A percentile compares a stretch with the other conserved stretches of the same genome.
These are phyloP conservation scores for Diplotaxis tenuifolia DNA, from an alignment of 345 rosid genomes.

Conservation along the genomic window DNA sequence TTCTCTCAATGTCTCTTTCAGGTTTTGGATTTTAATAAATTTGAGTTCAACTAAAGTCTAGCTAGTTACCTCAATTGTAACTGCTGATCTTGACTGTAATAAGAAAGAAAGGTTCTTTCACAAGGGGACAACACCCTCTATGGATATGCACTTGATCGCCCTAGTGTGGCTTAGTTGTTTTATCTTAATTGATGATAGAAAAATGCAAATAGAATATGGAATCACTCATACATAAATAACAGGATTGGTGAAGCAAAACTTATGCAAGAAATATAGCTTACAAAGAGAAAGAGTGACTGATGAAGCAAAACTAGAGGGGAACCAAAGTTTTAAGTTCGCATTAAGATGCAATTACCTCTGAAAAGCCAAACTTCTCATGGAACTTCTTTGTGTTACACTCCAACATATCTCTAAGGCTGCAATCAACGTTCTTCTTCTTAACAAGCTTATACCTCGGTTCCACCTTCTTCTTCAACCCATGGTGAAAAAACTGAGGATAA, in stretches of 20 bases:
- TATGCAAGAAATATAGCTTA: neutral
- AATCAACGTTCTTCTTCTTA: slow-evolving; percentile 49
- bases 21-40: neutral
- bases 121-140: neutral
- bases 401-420: slow-evolving; percentile 74
- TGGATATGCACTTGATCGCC: neutral
- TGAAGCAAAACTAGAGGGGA: neutral
- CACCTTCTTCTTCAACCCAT: slow-evolving; percentile 65
- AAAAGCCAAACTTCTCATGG: slow-evolving; percentile 47
- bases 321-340: neutral
- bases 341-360: slow-evolving; percentile 22
- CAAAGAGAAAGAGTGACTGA: neutral
- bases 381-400: slow-evolving; percentile 66
- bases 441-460: slow-evolving; percentile 60
- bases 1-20: neutral
- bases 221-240: neutral
- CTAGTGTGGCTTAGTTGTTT: neutral
- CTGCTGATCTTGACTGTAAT: neutral
- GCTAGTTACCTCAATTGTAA: neutral
- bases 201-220: neutral
- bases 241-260: neutral
- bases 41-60: neutral
- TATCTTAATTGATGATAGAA: neutral
- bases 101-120: neutral
- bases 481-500: slow-evolving; percentile 65